phyloP scores from a whole-genome alignment of 2,329 filamentous ascomycete species.

The Gaeumannomyces tritici region DNA sequence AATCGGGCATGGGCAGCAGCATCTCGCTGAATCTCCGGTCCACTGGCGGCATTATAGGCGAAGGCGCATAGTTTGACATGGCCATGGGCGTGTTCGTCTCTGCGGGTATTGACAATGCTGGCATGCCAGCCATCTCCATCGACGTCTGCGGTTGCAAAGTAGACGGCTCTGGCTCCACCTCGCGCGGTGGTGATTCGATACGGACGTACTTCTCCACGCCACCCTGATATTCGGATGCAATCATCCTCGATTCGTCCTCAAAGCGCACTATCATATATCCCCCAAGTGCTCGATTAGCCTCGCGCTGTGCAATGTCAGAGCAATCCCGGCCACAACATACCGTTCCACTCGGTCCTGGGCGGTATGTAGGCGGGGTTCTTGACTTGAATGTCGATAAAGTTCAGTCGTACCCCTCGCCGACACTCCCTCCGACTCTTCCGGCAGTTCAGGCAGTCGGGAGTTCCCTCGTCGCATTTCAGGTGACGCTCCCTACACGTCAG shows the following conservation, averaged over 20 bases:
- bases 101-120: not conserved
- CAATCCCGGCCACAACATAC: slow-evolving; percentile 22
- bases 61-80: not conserved
- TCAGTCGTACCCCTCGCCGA: slow-evolving; percentile 76
- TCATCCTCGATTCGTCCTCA: slow-evolving; percentile 78
- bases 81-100: not conserved
- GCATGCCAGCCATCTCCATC: not conserved
- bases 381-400: slow-evolving; percentile 80
- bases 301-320: not conserved
- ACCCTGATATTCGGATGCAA: slow-evolving; percentile 82
- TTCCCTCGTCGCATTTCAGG: slow-evolving; percentile 79
- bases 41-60: not conserved
- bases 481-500: slow-evolving; percentile 84
- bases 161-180: slow-evolving; percentile 16
- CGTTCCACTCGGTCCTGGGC: slow-evolving; percentile 55
- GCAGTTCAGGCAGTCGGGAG: slow-evolving; percentile 63
- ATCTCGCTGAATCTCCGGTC: slow-evolving; percentile 5
- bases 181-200: slow-evolving; percentile 28
- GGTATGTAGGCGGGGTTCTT: slow-evolving; percentile 56
- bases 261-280: slow-evolving; percentile 53
- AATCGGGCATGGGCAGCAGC: slow-evolving; percentile 11
- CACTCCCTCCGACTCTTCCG: slow-evolving; percentile 78
- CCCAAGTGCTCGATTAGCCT: not conserved
- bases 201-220: slow-evolving; percentile 65
- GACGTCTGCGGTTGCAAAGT: slow-evolving; percentile 13